Evolutionary conservation across 2,329 filamentous ascomycete species (phyloP).

Genomic region (Clonostachys rosea): DNA sequence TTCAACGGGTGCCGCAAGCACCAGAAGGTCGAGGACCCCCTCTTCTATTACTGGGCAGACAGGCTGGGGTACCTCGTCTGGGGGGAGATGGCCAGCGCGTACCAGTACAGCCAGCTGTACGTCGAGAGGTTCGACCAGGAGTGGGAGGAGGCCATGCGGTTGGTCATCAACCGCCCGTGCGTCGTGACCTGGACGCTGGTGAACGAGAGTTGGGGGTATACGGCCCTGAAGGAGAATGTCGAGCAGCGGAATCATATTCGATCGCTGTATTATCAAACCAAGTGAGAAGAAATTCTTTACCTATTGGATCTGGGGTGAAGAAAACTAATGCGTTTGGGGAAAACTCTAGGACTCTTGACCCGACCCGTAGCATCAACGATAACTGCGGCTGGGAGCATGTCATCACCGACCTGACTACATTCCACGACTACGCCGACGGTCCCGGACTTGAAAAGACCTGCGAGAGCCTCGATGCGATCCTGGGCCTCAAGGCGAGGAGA

Average conservation of each 20-base stretch:
- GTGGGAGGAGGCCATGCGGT: constrained; percentile 57
- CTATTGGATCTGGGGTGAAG: not conserved
- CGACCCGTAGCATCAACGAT: constrained; percentile 62
- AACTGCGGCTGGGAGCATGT: constrained; percentile 72
- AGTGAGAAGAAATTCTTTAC: constrained; percentile 28
- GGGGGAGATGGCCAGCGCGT: constrained; percentile 63
- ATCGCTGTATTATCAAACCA: constrained; percentile 59
- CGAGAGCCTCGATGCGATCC: constrained; percentile 44
- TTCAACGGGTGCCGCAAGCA: constrained; percentile 63
- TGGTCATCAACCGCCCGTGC: constrained; percentile 62
- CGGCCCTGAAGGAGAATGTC: constrained; percentile 46
- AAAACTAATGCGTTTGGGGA: constrained; percentile 11
- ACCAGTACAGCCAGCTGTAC: constrained; percentile 55
- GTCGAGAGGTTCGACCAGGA: constrained; percentile 57
- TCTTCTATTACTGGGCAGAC: constrained; percentile 59
- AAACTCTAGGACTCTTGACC: constrained; percentile 42
- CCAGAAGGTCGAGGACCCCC: constrained; percentile 58
- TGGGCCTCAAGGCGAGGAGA: constrained; percentile 44
- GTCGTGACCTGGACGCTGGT: constrained; percentile 64
- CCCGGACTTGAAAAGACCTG: constrained; percentile 51
- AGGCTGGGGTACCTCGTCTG: constrained; percentile 57
- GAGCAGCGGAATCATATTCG: constrained; percentile 62
- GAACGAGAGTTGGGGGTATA: constrained; percentile 62
- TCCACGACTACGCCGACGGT: constrained; percentile 63
- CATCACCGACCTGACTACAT: constrained; percentile 58